Percentiles rank a stretch among this genome's conserved stretches.
Evolutionary conservation across 495 filamentous ascomycete genomes (phyloP).

Genomic region (Parachaetomium inaequale): DNA sequence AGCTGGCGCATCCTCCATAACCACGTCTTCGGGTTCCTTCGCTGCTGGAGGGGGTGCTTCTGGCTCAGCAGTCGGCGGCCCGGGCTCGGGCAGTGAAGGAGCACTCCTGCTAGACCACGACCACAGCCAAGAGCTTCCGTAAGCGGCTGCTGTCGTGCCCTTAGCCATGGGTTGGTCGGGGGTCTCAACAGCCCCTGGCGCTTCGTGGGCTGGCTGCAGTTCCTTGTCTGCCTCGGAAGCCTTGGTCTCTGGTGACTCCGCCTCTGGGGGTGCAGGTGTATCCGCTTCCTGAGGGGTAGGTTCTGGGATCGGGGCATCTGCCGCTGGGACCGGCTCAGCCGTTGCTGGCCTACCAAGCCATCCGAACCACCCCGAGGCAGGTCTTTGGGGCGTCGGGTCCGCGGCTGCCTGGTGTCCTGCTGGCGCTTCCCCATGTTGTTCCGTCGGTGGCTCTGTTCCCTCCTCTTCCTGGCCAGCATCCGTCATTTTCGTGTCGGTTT

Average conservation of each 20-base stretch:
- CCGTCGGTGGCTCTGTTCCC: background rate
- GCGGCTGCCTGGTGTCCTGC: constrained; percentile 2
- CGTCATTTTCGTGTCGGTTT: constrained; percentile 7
- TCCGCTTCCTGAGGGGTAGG: constrained; percentile 15
- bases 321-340: constrained; percentile 25
- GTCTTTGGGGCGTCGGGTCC: constrained; percentile 33
- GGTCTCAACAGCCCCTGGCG: constrained; percentile 26
- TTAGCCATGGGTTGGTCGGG: constrained; percentile 16
- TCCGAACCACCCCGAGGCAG: constrained; percentile 54
- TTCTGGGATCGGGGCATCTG: constrained; percentile 25
- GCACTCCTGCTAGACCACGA: constrained; percentile 38
- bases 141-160: constrained; percentile 15
- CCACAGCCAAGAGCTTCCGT: constrained; percentile 50
- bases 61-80: constrained; percentile 19
- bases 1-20: constrained; percentile 40
- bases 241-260: constrained; percentile 4
- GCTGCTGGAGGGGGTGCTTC: constrained; percentile 19
- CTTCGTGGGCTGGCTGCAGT: constrained; percentile 21
- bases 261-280: constrained; percentile 12
- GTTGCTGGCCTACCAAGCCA: constrained; percentile 48
- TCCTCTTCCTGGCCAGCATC: constrained; percentile 9
- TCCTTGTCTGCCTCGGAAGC: constrained; percentile 15
- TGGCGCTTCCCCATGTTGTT: constrained; percentile 14
- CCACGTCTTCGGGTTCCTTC: constrained; percentile 34
- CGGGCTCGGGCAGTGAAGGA: constrained; percentile 7